Percentiles rank a stretch among this genome's conserved stretches.
phyloP scores from a whole-genome alignment of 306 rosid genomes.

The Vigna trinervia region DNA sequence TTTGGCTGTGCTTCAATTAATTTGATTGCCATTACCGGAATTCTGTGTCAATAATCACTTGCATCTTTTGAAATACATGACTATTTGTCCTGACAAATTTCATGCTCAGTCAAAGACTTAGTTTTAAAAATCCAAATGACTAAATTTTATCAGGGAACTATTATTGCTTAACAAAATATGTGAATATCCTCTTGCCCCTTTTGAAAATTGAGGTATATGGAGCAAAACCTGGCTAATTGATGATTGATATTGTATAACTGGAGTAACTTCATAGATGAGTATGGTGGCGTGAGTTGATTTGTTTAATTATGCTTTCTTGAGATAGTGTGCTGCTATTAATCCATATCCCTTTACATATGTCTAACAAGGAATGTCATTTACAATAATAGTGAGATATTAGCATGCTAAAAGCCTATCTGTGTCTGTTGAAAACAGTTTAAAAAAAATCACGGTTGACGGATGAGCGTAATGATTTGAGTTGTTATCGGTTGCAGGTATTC shows the following conservation, averaged over 20 bases:
- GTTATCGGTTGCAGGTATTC: constrained; percentile 67
- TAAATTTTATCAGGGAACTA: background rate
- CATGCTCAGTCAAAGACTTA: background rate
- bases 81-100: background rate
- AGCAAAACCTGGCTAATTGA: constrained; percentile 15
- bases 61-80: background rate
- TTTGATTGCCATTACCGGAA: constrained; percentile 2
- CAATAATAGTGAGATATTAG: background rate
- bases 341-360: background rate
- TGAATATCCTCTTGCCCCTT: background rate
- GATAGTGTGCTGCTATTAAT: constrained; percentile 5
- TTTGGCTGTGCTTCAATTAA: background rate
- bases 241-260: background rate
- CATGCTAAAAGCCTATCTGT: background rate
- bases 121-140: constrained; percentile 14
- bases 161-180: background rate
- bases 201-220: background rate
- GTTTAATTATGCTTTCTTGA: background rate
- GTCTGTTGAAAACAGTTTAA: background rate
- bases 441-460: background rate
- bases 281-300: constrained; percentile 10
- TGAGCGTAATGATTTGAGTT: background rate
- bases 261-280: background rate
- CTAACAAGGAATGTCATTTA: background rate
- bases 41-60: constrained; percentile 1